Percentiles rank a stretch among this genome's conserved stretches.
Conservation (phyloP, 257 asterid genomes). For the Rehmannia glutinosa region DNA sequence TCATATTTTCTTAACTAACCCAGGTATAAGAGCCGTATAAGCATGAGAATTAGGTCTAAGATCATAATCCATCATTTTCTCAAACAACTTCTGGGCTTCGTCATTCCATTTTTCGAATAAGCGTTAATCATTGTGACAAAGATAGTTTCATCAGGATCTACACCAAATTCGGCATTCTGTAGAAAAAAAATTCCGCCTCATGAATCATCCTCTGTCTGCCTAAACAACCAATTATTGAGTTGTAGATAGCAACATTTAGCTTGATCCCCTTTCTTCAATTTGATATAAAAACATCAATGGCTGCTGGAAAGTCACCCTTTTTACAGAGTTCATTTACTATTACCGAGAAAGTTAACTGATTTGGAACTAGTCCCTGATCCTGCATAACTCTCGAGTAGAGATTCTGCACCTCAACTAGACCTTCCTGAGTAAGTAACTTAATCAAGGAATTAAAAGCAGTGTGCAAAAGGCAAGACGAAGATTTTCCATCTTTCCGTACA, state of each 20-base stretch:
- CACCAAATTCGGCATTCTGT: conserved; percentile 42
- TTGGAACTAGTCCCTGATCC: conserved; percentile 41
- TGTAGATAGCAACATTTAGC: conserved; percentile 41
- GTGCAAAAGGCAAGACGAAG: conserved; percentile 35
- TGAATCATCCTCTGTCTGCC: conserved; percentile 34
- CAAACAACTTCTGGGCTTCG: conserved; percentile 39
- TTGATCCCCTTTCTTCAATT: conserved; percentile 44
- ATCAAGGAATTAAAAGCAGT: conserved; percentile 59
- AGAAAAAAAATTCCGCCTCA: conserved; percentile 42
- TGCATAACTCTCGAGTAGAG: conserved; percentile 46
- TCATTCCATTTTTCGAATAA: conserved; percentile 45
- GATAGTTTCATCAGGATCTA: conserved; percentile 45
- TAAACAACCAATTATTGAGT: conserved; percentile 46
- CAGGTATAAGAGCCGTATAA: conserved; percentile 55
- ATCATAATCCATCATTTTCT: conserved; percentile 36
- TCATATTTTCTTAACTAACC: conserved; percentile 58
- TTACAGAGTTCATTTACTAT: conserved; percentile 41
- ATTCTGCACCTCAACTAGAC: conserved; percentile 36
- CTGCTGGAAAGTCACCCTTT: conserved; percentile 36
- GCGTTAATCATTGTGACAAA: conserved; percentile 56
- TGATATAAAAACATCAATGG: conserved; percentile 40
- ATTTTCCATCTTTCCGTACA: conserved; percentile 43
- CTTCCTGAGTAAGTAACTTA: conserved; percentile 43
- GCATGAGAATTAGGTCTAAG: conserved; percentile 44
- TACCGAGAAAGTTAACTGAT: conserved; percentile 36